Evolutionary conservation across 305 asterid species (phyloP), one percentile per base, ranked within the genome.

Genomic region (Ilex paraguariensis): DNA sequence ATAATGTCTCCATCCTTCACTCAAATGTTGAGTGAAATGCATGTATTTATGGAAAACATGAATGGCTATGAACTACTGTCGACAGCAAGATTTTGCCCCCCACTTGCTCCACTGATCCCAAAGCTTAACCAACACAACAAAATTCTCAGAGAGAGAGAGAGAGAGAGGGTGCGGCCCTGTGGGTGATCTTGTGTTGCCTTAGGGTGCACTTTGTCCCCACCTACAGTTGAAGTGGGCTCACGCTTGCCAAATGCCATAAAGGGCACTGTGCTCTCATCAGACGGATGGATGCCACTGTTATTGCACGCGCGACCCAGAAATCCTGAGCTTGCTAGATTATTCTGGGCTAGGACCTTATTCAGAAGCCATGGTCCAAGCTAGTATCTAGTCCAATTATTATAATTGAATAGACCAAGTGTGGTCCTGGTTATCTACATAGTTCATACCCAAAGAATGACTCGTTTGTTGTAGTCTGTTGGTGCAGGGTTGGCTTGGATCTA

Each of bases 191-290:
- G 4, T 36, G 6, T 36, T 80, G 70, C 64, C 92, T 85, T 85
- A 62, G 65, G 57, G 57, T 73, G 66, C 77, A 85, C 93, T 73
- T 62, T 77, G 85, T 73, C 84, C 85, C 87, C 75, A 80, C 88
- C 59, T n/a, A 57, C 10, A 46, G 12, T 28, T 15, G 57, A 60
- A 61, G 28, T 60, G 65, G 60, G 64, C 51, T 70, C 73, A 76
- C 70, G 79, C 84, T 77, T 76, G 78, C 51, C 65, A 78, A 58
- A 36, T 36, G 42, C 42, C 42, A 36, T 33, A 65, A 63, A 64
- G 69, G 33, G 60, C 57, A 60, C 59, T 33, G 57, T 31, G 21
- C 36, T 2, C 42, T 21, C 28, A 21, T 21, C 28, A 21, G 28
- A 21, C 28, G 28, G 28, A 21, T 21, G 28, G 28, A 21, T 21